These are phyloP conservation scores for Epichloe hybrida DNA, from an alignment of 2,329 filamentous ascomycete species.

Conservation along the genomic window DNA sequence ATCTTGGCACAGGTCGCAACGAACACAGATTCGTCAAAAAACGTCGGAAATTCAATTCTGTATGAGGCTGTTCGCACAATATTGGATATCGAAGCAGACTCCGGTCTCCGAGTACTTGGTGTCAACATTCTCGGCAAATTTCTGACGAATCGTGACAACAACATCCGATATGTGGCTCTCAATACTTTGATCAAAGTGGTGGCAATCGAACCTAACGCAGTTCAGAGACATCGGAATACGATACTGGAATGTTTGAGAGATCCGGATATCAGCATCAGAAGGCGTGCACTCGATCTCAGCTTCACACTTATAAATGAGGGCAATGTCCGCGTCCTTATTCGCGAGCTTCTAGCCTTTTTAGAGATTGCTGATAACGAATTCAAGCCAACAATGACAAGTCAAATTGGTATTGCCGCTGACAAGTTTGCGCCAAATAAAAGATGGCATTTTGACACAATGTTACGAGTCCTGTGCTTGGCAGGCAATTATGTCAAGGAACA, in stretches of 20 bases:
- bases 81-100: constrained; percentile 94
- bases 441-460: constrained; percentile 97
- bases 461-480: constrained; percentile 82
- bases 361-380: constrained; percentile 98
- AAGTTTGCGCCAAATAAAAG: constrained; percentile 92
- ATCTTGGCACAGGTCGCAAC: constrained; percentile 95
- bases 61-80: constrained; percentile 97
- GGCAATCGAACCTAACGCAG: constrained; percentile 92
- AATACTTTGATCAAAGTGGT: constrained; percentile 98
- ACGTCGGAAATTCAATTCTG: constrained; percentile 94
- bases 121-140: constrained; percentile 99
- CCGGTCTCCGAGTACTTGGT: constrained; percentile 80
- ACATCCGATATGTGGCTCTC: constrained; percentile 93
- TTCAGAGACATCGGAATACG: constrained; percentile 92
- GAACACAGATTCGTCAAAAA: constrained; percentile 96
- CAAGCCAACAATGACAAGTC: constrained; percentile 95
- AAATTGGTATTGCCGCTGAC: constrained; percentile 94
- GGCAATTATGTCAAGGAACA: constrained; percentile 97
- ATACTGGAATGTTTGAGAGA: constrained; percentile 93
- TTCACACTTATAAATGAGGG: constrained; percentile 96
- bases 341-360: constrained; percentile 86
- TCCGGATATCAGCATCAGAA: constrained; percentile 93
- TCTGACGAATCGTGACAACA: constrained; percentile 96
- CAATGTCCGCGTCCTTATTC: constrained; percentile 85
- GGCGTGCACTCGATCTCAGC: constrained; percentile 89